These are phyloP conservation scores for Copromyces sp. DNA, from an alignment of 495 filamentous ascomycete species.

Conservation along the genomic window DNA sequence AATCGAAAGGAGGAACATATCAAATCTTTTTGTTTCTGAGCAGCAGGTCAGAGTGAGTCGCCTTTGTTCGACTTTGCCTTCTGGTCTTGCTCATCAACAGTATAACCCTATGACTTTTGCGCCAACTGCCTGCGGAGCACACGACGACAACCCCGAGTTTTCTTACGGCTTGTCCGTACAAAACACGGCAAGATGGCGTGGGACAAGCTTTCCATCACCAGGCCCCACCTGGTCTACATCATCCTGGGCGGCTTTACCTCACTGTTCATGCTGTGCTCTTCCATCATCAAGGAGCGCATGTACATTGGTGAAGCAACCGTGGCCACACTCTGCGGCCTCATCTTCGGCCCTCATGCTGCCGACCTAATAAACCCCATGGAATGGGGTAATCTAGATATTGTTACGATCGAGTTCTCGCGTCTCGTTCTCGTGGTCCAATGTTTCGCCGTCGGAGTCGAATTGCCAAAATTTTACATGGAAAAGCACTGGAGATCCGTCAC, in stretches of 20 bases:
- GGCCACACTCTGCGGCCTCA: constrained; percentile 90
- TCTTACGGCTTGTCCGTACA: neutral
- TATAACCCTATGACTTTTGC: neutral
- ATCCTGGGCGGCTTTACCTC: constrained; percentile 97
- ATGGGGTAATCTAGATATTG: constrained; percentile 92
- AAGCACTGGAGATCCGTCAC: constrained; percentile 91
- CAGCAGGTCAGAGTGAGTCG: neutral
- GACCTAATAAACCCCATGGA: constrained; percentile 73
- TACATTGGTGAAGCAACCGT: constrained; percentile 99
- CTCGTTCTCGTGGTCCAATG: constrained; percentile 98
- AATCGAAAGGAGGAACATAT: neutral
- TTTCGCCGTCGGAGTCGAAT: constrained; percentile 97
- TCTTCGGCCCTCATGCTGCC: constrained; percentile 93
- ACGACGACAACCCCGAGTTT: neutral
- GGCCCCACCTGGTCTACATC: constrained; percentile 95
- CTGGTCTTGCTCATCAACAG: neutral
- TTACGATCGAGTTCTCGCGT: constrained; percentile 93
- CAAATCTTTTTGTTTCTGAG: neutral
- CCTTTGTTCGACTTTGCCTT: neutral
- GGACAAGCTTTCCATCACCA: constrained; percentile 86
- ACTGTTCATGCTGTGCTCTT: constrained; percentile 96
- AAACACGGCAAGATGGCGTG: constrained; percentile 57
- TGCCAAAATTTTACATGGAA: constrained; percentile 97
- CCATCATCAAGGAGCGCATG: constrained; percentile 94
- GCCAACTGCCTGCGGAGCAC: neutral